Evolutionary conservation across 164 flowering plant genomes (phyloP), one percentile per base, ranked within the genome.

Genomic region (Kalanchoe fedtschenkoi): DNA sequence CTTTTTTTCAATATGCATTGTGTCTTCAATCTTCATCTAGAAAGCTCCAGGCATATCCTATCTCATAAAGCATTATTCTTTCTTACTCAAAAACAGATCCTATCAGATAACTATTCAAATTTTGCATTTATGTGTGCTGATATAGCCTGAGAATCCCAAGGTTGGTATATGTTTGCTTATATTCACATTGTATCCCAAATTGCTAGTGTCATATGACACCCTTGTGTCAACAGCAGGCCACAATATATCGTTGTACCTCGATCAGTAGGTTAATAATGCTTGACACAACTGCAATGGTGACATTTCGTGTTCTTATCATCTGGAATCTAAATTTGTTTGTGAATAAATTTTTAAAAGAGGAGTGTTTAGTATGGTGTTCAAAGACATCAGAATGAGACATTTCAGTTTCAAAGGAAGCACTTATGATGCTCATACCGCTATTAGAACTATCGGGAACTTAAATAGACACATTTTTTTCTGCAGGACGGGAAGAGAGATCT

Each of bases 401-500:
- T 11, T 5, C 9, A n/a, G 19, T 10, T n/a, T 1, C 13, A 4
- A 47, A 21, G 54, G 54, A 47, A 8, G 7, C 29, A 47, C 29
- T 47, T 22, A 43, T 47, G 21, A 13, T 22, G 29, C n/a, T 47
- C 54, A 6, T 47, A 3, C 24, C 54, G 7, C 30, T 14, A 9
- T 47, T 6, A 47, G 54, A 22, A 29, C 54, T 22, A 47, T 47
- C 8, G 32, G 4, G 10, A 29, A 5, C 30, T 24, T 24, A 26
- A 51, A 1, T 51, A n/a, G 62, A 42, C 34, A 34, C 1, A 61
- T 15, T 61, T n/a, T 57, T n/a, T 68, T 71, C 38, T 7, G 62
- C 83, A 92, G 98, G 86, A 82, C 83, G 96, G 98, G 98, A 71
- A 85, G 98, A n/a, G n/a, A 71, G 90, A 88, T 74, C 75, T 88